Conservation (phyloP, 768 basidiomycete species). For the Lentinula aciculospora region DNA sequence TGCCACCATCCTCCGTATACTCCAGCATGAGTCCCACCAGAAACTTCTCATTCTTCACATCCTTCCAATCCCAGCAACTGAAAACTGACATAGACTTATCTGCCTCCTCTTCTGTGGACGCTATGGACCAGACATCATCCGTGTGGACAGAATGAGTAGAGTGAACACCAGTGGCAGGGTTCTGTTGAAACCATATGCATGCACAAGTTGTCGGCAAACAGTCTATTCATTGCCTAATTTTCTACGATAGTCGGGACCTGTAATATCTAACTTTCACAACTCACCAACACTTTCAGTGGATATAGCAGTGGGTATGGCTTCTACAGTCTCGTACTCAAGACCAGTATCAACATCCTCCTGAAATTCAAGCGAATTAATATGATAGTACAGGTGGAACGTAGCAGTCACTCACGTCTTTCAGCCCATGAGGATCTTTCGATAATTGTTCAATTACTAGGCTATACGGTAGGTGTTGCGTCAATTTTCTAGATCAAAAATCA, state of each 20-base stretch:
- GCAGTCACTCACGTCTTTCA: too few species aligned
- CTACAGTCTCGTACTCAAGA: too few species aligned
- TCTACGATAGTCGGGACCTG: too few species aligned
- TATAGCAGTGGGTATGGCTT: slow-evolving; percentile 2
- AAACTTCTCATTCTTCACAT: neutral
- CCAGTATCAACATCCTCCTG: slow-evolving; percentile 3
- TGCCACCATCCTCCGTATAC: neutral
- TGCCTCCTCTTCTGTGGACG: neutral
- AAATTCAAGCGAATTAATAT: neutral
- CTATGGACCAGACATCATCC: neutral
- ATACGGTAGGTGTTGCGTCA: slow-evolving; percentile 83
- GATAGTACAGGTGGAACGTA: neutral
- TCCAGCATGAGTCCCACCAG: neutral
- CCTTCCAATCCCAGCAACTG: neutral
- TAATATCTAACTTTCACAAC: too few species aligned
- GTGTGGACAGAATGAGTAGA: neutral
- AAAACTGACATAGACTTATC: neutral
- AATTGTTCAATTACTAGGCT: slow-evolving; percentile 80
- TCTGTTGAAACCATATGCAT: neutral
- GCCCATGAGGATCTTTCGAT: slow-evolving; percentile 78
- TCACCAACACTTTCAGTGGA: neutral
- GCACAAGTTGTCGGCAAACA: too few species aligned
- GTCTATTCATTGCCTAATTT: too few species aligned
- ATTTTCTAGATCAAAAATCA: slow-evolving; percentile 44
- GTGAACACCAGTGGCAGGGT: neutral